A percentile compares a stretch with the other conserved stretches of the same genome.
Evolutionary conservation across 371 early-diverging fungal species (phyloP).

Genomic region (Coemansia sp.): DNA sequence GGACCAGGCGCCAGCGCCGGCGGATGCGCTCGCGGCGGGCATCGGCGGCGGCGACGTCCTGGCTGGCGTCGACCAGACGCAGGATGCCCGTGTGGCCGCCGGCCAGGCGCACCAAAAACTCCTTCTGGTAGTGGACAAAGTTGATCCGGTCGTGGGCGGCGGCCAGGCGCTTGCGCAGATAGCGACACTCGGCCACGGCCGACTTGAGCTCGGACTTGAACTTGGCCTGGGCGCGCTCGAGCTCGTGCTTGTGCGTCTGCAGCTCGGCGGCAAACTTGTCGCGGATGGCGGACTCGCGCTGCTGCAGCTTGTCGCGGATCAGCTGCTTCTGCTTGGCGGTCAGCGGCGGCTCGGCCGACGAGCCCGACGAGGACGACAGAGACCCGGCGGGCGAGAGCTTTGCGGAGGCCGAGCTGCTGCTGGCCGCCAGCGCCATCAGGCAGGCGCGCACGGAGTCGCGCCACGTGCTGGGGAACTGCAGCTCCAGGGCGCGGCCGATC

Average conservation of each 20-base stretch:
- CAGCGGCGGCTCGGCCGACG: constrained; percentile 9
- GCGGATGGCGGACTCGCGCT: not conserved
- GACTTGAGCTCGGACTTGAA: not conserved
- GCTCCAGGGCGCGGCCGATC: constrained; percentile 15
- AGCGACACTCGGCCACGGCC: constrained; percentile 20
- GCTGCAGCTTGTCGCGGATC: constrained; percentile 21
- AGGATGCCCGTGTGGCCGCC: constrained; percentile 31
- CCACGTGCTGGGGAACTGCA: constrained; percentile 25
- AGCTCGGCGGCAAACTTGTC: constrained; percentile 6
- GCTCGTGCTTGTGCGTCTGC: not conserved
- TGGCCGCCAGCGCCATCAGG: constrained; percentile 14
- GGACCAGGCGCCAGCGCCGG: constrained; percentile 26
- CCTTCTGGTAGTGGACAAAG: constrained; percentile 25
- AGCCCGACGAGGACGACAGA: constrained; percentile 7
- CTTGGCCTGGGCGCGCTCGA: not conserved
- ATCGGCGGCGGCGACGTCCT: not conserved
- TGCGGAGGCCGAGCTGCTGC: not conserved
- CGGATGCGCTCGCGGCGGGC: constrained; percentile 7
- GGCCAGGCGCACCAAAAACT: constrained; percentile 15
- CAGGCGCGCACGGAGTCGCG: constrained; percentile 26
- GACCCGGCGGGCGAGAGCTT: constrained; percentile 12
- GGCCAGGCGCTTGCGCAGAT: constrained; percentile 24
- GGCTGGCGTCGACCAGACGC: constrained; percentile 13
- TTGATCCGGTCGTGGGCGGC: constrained; percentile 14
- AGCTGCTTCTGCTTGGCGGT: constrained; percentile 26